phyloP scores from a whole-genome alignment of 306 rosid genomes.

The cucumber (Cucumis sativus) region DNA sequence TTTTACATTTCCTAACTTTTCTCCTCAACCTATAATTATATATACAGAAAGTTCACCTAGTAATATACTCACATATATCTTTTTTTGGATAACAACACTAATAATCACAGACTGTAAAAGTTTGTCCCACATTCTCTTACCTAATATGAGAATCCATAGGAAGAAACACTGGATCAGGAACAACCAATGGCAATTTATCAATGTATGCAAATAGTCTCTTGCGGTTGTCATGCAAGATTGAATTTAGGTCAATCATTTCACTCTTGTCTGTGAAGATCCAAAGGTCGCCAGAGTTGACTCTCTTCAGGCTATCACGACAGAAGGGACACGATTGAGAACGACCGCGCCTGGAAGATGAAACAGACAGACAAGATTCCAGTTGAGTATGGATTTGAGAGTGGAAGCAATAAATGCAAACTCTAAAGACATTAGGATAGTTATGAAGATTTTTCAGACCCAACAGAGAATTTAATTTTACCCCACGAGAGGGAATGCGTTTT shows the following conservation, averaged over 20 bases:
- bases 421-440: not conserved
- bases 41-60: not conserved
- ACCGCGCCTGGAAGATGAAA: slow-evolving; percentile 35
- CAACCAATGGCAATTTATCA: slow-evolving; percentile 51
- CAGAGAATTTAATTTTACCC: not conserved
- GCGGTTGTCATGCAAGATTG: slow-evolving; percentile 51
- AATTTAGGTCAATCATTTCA: slow-evolving; percentile 41
- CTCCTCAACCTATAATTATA: not conserved
- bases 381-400: not conserved
- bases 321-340: slow-evolving; percentile 89
- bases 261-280: slow-evolving; percentile 63
- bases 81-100: too few species aligned
- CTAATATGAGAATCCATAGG: slow-evolving; percentile 48
- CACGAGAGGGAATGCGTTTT: not conserved
- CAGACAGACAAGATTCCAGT: not conserved
- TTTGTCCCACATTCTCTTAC: slow-evolving; percentile 17
- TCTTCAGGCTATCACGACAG: slow-evolving; percentile 69
- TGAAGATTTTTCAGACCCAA: not conserved
- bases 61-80: not conserved
- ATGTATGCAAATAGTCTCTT: slow-evolving; percentile 67
- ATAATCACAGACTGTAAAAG: slow-evolving; percentile 7
- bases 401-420: not conserved
- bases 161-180: slow-evolving; percentile 42
- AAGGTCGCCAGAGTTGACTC: slow-evolving; percentile 66
- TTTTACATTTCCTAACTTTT: not conserved